Evolutionary conservation across 2,329 filamentous ascomycete species (phyloP).

Genomic region (Colletotrichum magnum): DNA sequence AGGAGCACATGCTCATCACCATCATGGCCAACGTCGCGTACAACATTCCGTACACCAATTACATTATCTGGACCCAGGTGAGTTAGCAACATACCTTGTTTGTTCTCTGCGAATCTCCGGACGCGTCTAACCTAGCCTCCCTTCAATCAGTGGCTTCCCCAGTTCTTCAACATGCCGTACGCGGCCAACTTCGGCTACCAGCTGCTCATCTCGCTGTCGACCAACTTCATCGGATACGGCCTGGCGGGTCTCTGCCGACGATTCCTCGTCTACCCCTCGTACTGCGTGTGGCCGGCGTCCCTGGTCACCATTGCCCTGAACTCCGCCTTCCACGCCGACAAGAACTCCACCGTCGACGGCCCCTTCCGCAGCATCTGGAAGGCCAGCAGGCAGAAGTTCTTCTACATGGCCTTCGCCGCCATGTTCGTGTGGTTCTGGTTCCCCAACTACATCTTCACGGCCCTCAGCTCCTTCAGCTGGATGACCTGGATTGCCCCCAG

Average conservation of each 20-base stretch:
- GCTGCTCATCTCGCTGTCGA: conserved; percentile 59
- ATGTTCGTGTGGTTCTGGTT: conserved; percentile 67
- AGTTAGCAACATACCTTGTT: not conserved
- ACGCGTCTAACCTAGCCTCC: not conserved
- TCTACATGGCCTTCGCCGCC: conserved; percentile 53
- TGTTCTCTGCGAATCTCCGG: not conserved
- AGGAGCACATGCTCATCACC: conserved; percentile 68
- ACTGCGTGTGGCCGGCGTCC: conserved; percentile 63
- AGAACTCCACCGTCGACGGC: conserved; percentile 46
- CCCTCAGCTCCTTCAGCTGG: conserved; percentile 60
- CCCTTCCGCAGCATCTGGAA: conserved; percentile 51
- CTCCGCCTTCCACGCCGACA: conserved; percentile 56
- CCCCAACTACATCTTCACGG: conserved; percentile 60
- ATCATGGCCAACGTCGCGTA: conserved; percentile 67
- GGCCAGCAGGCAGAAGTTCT: conserved; percentile 57
- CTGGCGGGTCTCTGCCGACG: conserved; percentile 57
- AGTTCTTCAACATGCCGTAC: conserved; percentile 60
- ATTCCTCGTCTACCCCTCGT: conserved; percentile 62
- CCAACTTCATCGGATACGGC: conserved; percentile 64
- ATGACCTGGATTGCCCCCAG: conserved; percentile 61
- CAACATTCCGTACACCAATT: conserved; percentile 58
- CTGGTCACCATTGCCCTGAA: conserved; percentile 61
- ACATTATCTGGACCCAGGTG: conserved; percentile 60
- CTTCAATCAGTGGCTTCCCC: conserved; percentile 46
- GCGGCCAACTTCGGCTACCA: conserved; percentile 59